Base-by-base conservation (phyloP, 148 eudicot genomes). In the Cornus florida region DNA sequence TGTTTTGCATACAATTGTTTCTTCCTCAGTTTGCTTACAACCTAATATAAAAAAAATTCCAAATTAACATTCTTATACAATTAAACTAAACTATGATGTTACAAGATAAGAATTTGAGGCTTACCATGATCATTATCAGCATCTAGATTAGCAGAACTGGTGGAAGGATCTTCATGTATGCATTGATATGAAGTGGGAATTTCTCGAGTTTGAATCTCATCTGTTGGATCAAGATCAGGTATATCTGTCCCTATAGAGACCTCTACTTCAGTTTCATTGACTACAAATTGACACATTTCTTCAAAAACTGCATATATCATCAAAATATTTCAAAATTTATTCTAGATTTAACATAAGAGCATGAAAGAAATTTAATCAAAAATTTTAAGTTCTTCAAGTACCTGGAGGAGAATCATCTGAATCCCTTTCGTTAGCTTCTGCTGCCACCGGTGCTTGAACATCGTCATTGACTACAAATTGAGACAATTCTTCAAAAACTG, bases 181-280 rank as follows among this genome's bases (percentile, higher is more conserved):
- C 74, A 76, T 43, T 65, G 43, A 74, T 53, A 71, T n/a, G 87
- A 62, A 81, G 78, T 70, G 76, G 60, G 41, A 59, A 43, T 39
- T 28, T 88, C 87, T 77, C 87, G 88, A 72, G 70, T 85, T 71
- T 80, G 81, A 78, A 87, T 76, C 28, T 80, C 87, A 43, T 87
- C 84, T 33, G 80, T 50, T 43, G 77, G 53, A 77, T 91, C 88
- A 57, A 86, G 72, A 82, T 80, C 90, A 59, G 89, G 92, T 75
- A 89, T 89, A 20, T 87, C 90, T n/a, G 90, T 87, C n/a, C 90
- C 92, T 65, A 89, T 89, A 35, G 92, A 89, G 64, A 89, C 87
- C 31, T 89, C 93, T 62, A 81, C 86, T 72, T 81, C 91, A 79
- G 62, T 83, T 71, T 86, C 92, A 79, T 80, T 80, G 60, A 71